Base-by-base conservation (phyloP, 441 rosid species). In the Populus trichocarpa region DNA sequence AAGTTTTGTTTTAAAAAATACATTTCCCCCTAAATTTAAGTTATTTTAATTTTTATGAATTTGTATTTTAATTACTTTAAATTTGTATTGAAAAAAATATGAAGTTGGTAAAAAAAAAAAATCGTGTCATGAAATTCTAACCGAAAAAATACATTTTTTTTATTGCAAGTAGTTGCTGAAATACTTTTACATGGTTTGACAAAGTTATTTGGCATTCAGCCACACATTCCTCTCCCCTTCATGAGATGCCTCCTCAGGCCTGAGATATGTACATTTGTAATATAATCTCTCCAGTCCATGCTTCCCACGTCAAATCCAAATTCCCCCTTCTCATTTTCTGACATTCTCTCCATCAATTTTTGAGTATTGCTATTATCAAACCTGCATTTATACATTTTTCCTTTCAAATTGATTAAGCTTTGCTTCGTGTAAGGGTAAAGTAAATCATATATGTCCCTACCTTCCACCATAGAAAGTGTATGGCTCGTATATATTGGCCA, bases 381-480 rank as follows among this genome's bases (percentile, higher is more conserved):
- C 85, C 98, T 93, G 89, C 77, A 35, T 57, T 57, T 57, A 57
- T 20, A 1, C 28, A 38, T 46, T 46, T 12, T 13, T 46, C 16
- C 13, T 46, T 46, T 36, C 32, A 53, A 53, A 59, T 38, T 22
- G 40, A 57, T 8, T 57, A 57, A 20, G 35, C 35, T 32, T 32
- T 32, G 35, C 6, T 0, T 36, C 40, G 0, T 18, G 6, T 53
- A 5, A 53, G 22, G 61, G 8, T 53, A 53, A 16, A 53, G 61
- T 18, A 18, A 53, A 53, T 6, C 25, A 40, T 16, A 5, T 14
- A 10, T 33, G 50, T 63, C 10, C 81, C 81, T 68, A 91, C 97
- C 97, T 89, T 87, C 99, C 98, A 33, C 89, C 88, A 76, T 96
- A 92, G 75, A 94, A 94, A 70, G 98, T 85, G 84, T 94, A 96